A percentile compares a stretch with the other conserved stretches of the same genome.
Conservation (phyloP, 2,329 filamentous ascomycete species). For the Salinomyces thailandicus region DNA sequence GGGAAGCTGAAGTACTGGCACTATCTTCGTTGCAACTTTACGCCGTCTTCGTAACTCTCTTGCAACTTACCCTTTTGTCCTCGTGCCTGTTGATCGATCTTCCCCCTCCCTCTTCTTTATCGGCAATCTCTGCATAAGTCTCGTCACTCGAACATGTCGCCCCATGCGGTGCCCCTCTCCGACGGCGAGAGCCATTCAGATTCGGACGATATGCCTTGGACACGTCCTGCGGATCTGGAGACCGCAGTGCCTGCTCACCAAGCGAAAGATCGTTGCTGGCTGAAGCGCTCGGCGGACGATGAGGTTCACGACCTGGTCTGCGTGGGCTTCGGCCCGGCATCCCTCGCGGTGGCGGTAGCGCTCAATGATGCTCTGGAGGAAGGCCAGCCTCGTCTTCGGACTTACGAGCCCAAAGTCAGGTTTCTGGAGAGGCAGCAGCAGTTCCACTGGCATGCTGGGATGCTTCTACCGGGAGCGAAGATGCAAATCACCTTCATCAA, state of each 20-base stretch:
- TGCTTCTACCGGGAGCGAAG: slow-evolving; percentile 83
- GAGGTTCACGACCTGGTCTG: slow-evolving; percentile 77
- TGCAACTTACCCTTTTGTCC: too few relatives aligned
- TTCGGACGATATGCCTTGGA: not conserved
- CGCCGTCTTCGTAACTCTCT: too few relatives aligned
- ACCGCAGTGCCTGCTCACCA: not conserved
- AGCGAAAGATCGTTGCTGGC: slow-evolving; percentile 22
- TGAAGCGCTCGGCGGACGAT: slow-evolving; percentile 46
- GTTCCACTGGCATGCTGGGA: slow-evolving; percentile 91
- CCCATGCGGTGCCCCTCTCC: slow-evolving; percentile 1
- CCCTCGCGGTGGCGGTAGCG: slow-evolving; percentile 78
- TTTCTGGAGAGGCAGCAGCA: slow-evolving; percentile 77
- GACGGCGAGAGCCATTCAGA: not conserved
- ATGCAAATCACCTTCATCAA: slow-evolving; percentile 95
- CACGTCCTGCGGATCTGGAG: not conserved
- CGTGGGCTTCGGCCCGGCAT: slow-evolving; percentile 86
- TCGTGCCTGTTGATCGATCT: too few relatives aligned
- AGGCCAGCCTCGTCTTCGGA: slow-evolving; percentile 25
- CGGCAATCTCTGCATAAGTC: too few relatives aligned
- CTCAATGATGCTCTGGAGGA: slow-evolving; percentile 64
- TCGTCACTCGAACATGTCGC: slow-evolving; percentile 4
- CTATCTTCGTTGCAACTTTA: too few relatives aligned
- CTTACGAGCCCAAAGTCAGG: slow-evolving; percentile 55
- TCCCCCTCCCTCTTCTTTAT: too few relatives aligned
- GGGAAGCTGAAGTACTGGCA: too few relatives aligned